These are phyloP conservation scores for Auricularia cornea DNA, from an alignment of 768 basidiomycete species.

Conservation along the genomic window DNA sequence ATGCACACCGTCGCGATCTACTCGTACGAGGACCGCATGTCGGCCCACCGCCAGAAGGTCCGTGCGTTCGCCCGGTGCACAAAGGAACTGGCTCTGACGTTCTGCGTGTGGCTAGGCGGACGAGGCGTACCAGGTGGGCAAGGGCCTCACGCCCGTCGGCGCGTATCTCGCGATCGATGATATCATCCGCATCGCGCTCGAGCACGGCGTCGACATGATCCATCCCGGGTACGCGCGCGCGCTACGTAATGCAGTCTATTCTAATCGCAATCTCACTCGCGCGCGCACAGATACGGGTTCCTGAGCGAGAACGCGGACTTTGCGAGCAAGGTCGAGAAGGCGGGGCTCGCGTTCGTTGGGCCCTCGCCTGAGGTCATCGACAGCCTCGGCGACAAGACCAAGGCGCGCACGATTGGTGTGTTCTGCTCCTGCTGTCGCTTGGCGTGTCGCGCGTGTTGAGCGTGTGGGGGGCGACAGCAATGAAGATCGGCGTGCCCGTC, in stretches of 20 bases:
- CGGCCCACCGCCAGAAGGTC: slow-evolving; percentile 96
- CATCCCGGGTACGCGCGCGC: slow-evolving; percentile 71
- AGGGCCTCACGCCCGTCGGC: slow-evolving; percentile 89
- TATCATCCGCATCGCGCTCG: slow-evolving; percentile 91
- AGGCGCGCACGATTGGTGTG: slow-evolving; percentile 80
- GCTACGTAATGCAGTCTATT: too few relatives aligned
- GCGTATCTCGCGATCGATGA: slow-evolving; percentile 98
- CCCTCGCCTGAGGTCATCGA: slow-evolving; percentile 95
- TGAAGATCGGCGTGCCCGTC: slow-evolving; percentile 86
- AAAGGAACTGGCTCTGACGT: background rate
- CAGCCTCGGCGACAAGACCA: slow-evolving; percentile 96
- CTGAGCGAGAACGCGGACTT: slow-evolving; percentile 95
- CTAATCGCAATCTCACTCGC: too few relatives aligned
- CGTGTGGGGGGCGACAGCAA: slow-evolving; percentile 52
- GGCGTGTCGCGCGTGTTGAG: background rate
- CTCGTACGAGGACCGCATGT: slow-evolving; percentile 93
- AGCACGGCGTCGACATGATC: slow-evolving; percentile 99
- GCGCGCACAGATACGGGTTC: slow-evolving; percentile 76
- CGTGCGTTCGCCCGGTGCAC: background rate
- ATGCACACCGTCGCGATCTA: slow-evolving; percentile 99
- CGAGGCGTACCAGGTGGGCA: slow-evolving; percentile 97
- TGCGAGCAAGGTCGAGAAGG: slow-evolving; percentile 96
- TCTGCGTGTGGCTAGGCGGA: slow-evolving; percentile 62
- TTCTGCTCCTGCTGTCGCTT: slow-evolving; percentile 6
- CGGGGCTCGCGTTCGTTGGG: slow-evolving; percentile 94